A percentile compares a stretch with the other conserved stretches of the same genome.
Conservation (phyloP, 2,329 filamentous ascomycete species). For the Epichloe festucae region DNA sequence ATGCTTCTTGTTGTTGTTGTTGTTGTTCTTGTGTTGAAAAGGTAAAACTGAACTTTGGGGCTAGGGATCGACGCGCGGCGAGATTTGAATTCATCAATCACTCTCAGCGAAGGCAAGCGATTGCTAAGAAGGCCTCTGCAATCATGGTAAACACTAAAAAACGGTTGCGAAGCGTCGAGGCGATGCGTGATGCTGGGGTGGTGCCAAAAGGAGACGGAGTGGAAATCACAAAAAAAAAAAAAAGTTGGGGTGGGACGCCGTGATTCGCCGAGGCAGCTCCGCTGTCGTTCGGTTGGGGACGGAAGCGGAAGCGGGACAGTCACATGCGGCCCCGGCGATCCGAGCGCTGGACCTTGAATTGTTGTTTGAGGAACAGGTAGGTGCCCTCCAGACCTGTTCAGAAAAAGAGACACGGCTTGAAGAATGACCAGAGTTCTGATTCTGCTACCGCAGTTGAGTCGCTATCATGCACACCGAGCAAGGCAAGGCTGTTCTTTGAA, state of each 20-base stretch:
- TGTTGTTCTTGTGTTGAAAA: conserved; percentile 6
- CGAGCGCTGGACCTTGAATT: too few species aligned
- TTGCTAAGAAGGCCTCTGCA: background rate
- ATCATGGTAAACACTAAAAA: conserved; percentile 6
- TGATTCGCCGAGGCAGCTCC: conserved; percentile 11
- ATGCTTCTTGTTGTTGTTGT: conserved; percentile 14
- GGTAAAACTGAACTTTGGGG: background rate
- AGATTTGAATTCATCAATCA: conserved; percentile 2
- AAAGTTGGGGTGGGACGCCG: conserved; percentile 5
- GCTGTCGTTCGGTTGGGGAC: conserved; percentile 4
- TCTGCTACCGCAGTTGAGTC: too few species aligned
- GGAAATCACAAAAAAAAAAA: background rate
- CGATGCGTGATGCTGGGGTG: background rate
- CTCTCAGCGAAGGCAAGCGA: conserved; percentile 5
- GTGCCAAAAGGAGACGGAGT: background rate
- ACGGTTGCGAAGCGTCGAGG: background rate
- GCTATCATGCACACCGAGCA: too few species aligned
- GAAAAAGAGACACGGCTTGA: too few species aligned
- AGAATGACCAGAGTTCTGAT: too few species aligned
- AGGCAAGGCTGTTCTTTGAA: too few species aligned
- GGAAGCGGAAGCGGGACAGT: background rate
- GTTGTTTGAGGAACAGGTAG: too few species aligned
- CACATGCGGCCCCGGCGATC: background rate
- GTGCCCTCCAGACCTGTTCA: too few species aligned
- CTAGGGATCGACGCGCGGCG: background rate